Base-by-base conservation (phyloP, 345 rosid genomes). In the Euclidium syriacum region DNA sequence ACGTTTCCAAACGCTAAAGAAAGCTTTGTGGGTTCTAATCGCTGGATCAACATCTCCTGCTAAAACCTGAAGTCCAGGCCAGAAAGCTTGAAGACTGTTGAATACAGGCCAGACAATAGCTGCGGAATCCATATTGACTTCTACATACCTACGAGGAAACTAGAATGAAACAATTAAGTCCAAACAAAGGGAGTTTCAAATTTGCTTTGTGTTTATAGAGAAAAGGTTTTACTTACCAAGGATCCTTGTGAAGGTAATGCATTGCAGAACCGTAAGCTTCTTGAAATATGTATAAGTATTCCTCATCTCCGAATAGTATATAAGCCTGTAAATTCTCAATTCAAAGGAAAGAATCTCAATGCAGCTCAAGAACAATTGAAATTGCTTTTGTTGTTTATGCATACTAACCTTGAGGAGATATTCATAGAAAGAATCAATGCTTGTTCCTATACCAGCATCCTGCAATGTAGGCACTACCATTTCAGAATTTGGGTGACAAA, bases 61-160 rank as follows among this genome's bases (percentile, higher is more conserved):
- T 74, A 94, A 84, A 62, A 90, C 99, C 99, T 94, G 99, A 77
- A 94, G 96, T 77, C 99, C 97, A 0, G 99, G 99, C 99, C 99
- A 94, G 78, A 94, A 94, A 58, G 99, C 99, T 81, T 94, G 99
- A 79, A 90, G 81, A 73, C 99, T 94, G 76, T 90, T 94, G 59
- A 94, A 94, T 42, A 94, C 67, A 34, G 96, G 97, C 97, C 97
- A 94, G 38, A 90, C 97, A 56, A 90, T 85, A 59, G 95, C 88
- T 69, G 84, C 97, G 25, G 99, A 94, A 77, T 94, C 99, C 99
- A 90, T 94, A 73, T 94, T 94, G 64, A 94, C 97, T 73, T 94
- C 99, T 33, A 94, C 97, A 76, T 94, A 94, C 97, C 99, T 94
- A 58, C 36, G 71, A 35, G 12, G 33, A 59, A 53, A 56, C 49